Evolutionary conservation across 805 yeast genomes (phyloP), one percentile per base, ranked within the genome.

Genomic region (Candida ipomoeae): DNA sequence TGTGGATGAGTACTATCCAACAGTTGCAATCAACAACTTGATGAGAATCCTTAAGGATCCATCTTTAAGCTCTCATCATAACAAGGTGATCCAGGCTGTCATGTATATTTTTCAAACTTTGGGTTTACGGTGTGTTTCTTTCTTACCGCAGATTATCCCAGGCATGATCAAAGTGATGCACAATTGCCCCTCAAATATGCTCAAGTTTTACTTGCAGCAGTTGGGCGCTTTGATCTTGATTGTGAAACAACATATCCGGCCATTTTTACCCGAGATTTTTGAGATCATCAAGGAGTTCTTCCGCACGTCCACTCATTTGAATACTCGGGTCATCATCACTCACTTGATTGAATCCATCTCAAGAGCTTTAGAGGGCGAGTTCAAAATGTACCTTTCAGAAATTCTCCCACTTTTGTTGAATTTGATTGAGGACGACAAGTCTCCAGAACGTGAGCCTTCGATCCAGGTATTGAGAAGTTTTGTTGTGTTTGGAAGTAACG

Each of bases 51-150:
- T 94, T 40, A 85, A 85, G 56, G 99, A 94, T 65, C 81, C 87
- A 0, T 88, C 97, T 0, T 74, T 92, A 50, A 84, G 89, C 8
- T 75, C 87, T 0, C 96, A 91, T 62, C 98, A 94, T 63, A 87
- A 91, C 2, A 85, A 89, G 17, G 96, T 90, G 26, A 88, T 91
- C n/a, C 97, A 91, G 60, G 95, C 98, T 0, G 85, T 94, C 40
- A 86, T 90, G 80, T 84, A 86, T 58, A 91, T 94, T 42, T 91
- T 91, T 74, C 89, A 87, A 65, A 85, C 95, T 1, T 73, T 94
- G 54, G 96, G 97, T 0, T 73, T 87, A 50, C 82, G 92, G 49
- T 91, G 97, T 66, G 94, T 91, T 14, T 83, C 91, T n/a, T 92
- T 89, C 64, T 69, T 95, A 49, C 87, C 87, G 29, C 89, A 89